phyloP scores from a whole-genome alignment of 495 filamentous ascomycete species.

The Neurospora sp. region DNA sequence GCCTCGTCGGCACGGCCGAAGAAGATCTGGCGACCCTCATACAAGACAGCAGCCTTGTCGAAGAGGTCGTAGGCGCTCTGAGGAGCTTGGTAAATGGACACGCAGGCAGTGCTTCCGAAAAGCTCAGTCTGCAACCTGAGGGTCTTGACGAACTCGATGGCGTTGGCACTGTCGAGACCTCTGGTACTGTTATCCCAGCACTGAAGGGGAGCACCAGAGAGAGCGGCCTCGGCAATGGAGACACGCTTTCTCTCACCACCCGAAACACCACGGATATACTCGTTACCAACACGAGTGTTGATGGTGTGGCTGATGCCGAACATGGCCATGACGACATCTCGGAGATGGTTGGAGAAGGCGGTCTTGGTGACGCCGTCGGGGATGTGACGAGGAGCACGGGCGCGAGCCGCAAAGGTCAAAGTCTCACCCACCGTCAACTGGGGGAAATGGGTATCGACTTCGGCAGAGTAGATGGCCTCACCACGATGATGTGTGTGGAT shows the following conservation, averaged over 20 bases:
- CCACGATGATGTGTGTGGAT: conserved; percentile 65
- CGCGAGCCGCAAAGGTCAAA: conserved; percentile 62
- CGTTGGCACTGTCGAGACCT: conserved; percentile 71
- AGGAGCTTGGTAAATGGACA: conserved; percentile 80
- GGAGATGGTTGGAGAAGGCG: conserved; percentile 53
- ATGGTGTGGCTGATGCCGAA: conserved; percentile 67
- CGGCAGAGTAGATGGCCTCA: conserved; percentile 73
- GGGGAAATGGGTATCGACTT: conserved; percentile 77
- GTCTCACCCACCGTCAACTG: conserved; percentile 72
- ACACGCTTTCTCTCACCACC: conserved; percentile 81
- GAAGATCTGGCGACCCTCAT: conserved; percentile 77
- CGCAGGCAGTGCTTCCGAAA: conserved; percentile 52
- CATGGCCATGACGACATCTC: conserved; percentile 71
- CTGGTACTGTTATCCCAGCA: conserved; percentile 84
- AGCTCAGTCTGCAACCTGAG: conserved; percentile 57
- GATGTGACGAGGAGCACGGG: conserved; percentile 54
- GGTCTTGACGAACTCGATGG: conserved; percentile 68
- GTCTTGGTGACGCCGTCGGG: conserved; percentile 48
- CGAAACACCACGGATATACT: conserved; percentile 67
- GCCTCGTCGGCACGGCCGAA: conserved; percentile 57
- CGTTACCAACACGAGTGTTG: conserved; percentile 71
- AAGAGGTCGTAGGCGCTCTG: conserved; percentile 70
- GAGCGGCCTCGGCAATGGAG: conserved; percentile 63
- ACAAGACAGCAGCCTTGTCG: conserved; percentile 69
- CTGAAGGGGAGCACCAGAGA: conserved; percentile 58